These are phyloP conservation scores for Mucor racemosus DNA, from an alignment of 371 early-diverging fungal genomes.

Conservation along the genomic window DNA sequence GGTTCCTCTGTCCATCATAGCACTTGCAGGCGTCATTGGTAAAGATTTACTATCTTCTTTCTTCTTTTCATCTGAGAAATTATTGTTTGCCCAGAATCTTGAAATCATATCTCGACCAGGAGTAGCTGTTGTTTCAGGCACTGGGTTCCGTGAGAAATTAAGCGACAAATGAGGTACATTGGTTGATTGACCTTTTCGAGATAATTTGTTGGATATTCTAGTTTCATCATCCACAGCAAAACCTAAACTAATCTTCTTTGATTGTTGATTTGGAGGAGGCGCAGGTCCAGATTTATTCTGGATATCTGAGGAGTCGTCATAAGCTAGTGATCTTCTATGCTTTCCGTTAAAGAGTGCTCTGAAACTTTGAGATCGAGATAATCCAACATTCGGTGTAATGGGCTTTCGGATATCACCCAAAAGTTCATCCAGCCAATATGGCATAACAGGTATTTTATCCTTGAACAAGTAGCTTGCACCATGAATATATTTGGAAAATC, in stretches of 20 bases:
- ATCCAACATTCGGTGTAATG: slow-evolving; percentile 50
- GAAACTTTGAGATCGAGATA: slow-evolving; percentile 50
- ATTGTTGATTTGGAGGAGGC: background rate
- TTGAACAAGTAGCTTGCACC: slow-evolving; percentile 89
- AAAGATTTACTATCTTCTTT: background rate
- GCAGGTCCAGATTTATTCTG: background rate
- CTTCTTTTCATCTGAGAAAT: slow-evolving; percentile 1
- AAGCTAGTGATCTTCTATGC: slow-evolving; percentile 31
- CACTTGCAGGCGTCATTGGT: background rate
- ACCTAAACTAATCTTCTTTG: background rate
- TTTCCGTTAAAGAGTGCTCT: slow-evolving; percentile 52
- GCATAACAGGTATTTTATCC: slow-evolving; percentile 80
- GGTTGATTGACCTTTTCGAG: background rate
- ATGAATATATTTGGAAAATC: slow-evolving; percentile 98
- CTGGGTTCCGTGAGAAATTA: background rate
- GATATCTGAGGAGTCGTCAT: background rate
- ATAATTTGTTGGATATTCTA: background rate
- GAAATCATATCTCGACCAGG: slow-evolving; percentile 9
- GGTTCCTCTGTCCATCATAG: slow-evolving; percentile 1
- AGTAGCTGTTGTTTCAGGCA: background rate
- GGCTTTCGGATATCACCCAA: slow-evolving; percentile 85
- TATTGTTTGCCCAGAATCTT: slow-evolving; percentile 11
- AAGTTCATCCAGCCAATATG: slow-evolving; percentile 97
- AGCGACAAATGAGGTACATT: background rate
- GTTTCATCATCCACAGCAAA: background rate